phyloP scores from a whole-genome alignment of 192 early-diverging fungal genomes.

The Entomortierella chlamydospora region DNA sequence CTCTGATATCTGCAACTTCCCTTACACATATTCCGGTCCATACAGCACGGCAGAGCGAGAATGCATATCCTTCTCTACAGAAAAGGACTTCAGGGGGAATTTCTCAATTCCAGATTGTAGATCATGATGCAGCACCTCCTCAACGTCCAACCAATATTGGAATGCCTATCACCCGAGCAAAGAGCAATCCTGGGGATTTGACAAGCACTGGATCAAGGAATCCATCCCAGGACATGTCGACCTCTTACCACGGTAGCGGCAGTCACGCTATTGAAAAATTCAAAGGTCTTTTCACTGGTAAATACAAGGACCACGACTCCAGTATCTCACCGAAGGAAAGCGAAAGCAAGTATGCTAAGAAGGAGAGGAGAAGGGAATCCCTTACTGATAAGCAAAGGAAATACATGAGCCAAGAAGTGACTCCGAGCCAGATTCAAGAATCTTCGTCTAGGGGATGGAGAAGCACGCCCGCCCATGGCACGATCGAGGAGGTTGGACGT shows the following conservation, averaged over 20 bases:
- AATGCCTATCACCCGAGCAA: constrained; percentile 35
- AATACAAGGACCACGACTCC: constrained; percentile 27
- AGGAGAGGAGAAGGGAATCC: constrained; percentile 20
- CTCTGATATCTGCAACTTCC: not conserved
- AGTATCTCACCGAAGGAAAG: not conserved
- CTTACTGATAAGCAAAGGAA: constrained; percentile 40
- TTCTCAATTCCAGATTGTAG: not conserved
- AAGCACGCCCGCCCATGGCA: not conserved
- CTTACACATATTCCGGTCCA: not conserved
- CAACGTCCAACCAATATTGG: constrained; percentile 11
- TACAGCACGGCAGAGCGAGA: constrained; percentile 1
- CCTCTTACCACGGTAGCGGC: not conserved
- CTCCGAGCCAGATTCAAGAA: constrained; percentile 3
- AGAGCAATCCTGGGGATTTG: constrained; percentile 47
- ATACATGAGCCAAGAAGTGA: constrained; percentile 41
- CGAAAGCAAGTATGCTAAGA: constrained; percentile 5
- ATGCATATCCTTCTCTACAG: not conserved
- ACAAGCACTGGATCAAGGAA: constrained; percentile 8
- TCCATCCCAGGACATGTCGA: not conserved
- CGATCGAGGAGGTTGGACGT: constrained; percentile 8
- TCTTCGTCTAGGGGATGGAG: constrained; percentile 1
- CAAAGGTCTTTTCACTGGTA: constrained; percentile 36
- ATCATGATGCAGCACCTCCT: not conserved
- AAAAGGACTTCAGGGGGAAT: constrained; percentile 19
- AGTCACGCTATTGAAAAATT: constrained; percentile 38